Evolutionary conservation across 371 early-diverging fungal genomes (phyloP), one percentile per base, ranked within the genome.

Genomic region (Circinella minor): DNA sequence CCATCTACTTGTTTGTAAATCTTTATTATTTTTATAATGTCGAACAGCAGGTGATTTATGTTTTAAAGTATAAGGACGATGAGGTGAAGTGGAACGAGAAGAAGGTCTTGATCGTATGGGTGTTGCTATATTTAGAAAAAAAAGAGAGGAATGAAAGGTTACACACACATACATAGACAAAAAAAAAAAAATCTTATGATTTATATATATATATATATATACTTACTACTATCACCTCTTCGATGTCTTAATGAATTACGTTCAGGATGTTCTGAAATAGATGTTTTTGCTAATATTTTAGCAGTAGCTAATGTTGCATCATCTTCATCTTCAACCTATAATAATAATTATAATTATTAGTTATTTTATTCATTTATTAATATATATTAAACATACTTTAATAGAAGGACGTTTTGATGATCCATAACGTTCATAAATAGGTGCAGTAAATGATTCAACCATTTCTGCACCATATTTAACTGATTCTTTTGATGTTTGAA

Each of bases 401-500:
- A 51, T 51, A 5, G 57, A 57, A 27, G 57, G 57, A 27, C 57
- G 57, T 51, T 69, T 43, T 9, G 43, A 72, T 43, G 70, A 69
- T 17, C 78, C 77, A 63, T 80, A 73, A 43, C 74, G 78, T 60
- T 77, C 82, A 64, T 78, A 82, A 55, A 82, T 76, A 36, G 80
- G 77, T 9, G 73, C 71, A 27, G 77, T 76, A 43, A 78, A 68
- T 3, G 90, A 89, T 71, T 94, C 97, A 4, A 96, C 90, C 73
- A 89, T 92, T 73, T 92, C 89, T 8, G 90, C 91, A 55, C 86
- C 87, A 73, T 87, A 88, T 72, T 83, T 76, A 54, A 77, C 67
- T 11, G 86, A 87, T 62, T 91, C 90, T 76, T 92, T 92, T 59
- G 92, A 89, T 20, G 85, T 85, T 69, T 92, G 93, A 71, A 95